Evolutionary conservation across 2,329 filamentous ascomycete species (phyloP).

Genomic region (Aspergillus pseudonomiae): DNA sequence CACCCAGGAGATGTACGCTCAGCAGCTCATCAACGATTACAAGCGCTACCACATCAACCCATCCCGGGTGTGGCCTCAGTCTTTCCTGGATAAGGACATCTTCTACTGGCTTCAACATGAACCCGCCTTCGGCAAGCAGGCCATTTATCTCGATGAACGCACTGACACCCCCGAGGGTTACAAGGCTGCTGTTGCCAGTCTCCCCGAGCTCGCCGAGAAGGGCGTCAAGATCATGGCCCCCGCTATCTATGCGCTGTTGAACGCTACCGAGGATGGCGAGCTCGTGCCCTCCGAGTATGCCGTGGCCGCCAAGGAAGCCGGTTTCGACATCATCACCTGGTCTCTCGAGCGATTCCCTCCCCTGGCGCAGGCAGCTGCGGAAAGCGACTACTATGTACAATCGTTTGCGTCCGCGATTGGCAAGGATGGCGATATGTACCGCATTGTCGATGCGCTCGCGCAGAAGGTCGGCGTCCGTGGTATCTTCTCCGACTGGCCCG

Average conservation of each 20-base stretch:
- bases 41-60: conserved; percentile 20
- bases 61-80: conserved; percentile 24
- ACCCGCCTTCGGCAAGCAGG: conserved; percentile 22
- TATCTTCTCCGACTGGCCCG: conserved; percentile 26
- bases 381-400: conserved; percentile 18
- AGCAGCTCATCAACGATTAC: conserved; percentile 26
- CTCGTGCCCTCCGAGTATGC: conserved; percentile 23
- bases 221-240: conserved; percentile 23
- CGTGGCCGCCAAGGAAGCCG: conserved; percentile 18
- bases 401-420: conserved; percentile 15
- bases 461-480: conserved; percentile 23
- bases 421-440: conserved; percentile 25
- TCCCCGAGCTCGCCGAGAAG: conserved; percentile 15
- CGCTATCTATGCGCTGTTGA: conserved; percentile 23
- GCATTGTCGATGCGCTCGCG: conserved; percentile 24
- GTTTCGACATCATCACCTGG: conserved; percentile 22
- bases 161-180: conserved; percentile 20
- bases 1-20: conserved; percentile 23
- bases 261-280: conserved; percentile 19
- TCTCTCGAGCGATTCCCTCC: conserved; percentile 24
- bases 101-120: conserved; percentile 24
- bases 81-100: conserved; percentile 23
- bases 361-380: conserved; percentile 19
- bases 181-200: conserved; percentile 13
- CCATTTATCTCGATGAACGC: conserved; percentile 23